These are phyloP conservation scores for Apiotrichum porosum DNA, from an alignment of 1,284 basidiomycete species.

Conservation along the genomic window DNA sequence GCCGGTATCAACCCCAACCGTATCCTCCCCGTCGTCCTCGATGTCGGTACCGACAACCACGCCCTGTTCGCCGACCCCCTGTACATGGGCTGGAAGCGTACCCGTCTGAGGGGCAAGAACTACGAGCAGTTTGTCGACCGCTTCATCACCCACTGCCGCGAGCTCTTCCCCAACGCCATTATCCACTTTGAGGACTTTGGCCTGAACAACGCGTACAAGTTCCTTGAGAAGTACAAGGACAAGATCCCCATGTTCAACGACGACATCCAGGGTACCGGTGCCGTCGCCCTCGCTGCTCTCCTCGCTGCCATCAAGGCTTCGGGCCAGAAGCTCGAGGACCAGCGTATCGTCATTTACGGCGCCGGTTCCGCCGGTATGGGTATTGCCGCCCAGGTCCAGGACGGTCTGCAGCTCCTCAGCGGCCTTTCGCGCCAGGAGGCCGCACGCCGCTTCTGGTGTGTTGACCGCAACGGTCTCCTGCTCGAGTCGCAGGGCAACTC, in stretches of 20 bases:
- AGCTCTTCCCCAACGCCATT: slow-evolving; percentile 49
- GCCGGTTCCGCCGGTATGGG: slow-evolving; percentile 79
- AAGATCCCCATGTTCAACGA: slow-evolving; percentile 62
- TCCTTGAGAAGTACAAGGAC: slow-evolving; percentile 61
- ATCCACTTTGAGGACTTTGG: slow-evolving; percentile 52
- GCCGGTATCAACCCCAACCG: slow-evolving; percentile 70
- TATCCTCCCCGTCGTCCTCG: slow-evolving; percentile 62
- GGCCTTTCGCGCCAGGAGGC: slow-evolving; percentile 59
- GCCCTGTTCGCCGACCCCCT: slow-evolving; percentile 45
- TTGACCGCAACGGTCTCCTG: slow-evolving; percentile 50
- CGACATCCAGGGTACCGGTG: slow-evolving; percentile 72
- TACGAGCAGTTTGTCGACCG: slow-evolving; percentile 49
- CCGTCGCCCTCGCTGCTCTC: slow-evolving; percentile 57
- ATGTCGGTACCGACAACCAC: slow-evolving; percentile 74
- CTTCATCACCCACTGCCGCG: slow-evolving; percentile 51
- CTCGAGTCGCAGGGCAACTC: slow-evolving; percentile 46
- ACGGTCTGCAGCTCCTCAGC: slow-evolving; percentile 64
- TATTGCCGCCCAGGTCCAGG: slow-evolving; percentile 60
- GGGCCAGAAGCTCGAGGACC: slow-evolving; percentile 61
- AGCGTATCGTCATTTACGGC: slow-evolving; percentile 72
- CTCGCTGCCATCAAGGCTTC: slow-evolving; percentile 61
- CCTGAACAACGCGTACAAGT: slow-evolving; percentile 59
- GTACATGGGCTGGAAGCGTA: slow-evolving; percentile 51
- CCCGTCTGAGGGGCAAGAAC: slow-evolving; percentile 48
- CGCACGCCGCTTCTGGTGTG: slow-evolving; percentile 61